phyloP scores from a whole-genome alignment of 169 alveolate species.

The Toxoplasma gondii region DNA sequence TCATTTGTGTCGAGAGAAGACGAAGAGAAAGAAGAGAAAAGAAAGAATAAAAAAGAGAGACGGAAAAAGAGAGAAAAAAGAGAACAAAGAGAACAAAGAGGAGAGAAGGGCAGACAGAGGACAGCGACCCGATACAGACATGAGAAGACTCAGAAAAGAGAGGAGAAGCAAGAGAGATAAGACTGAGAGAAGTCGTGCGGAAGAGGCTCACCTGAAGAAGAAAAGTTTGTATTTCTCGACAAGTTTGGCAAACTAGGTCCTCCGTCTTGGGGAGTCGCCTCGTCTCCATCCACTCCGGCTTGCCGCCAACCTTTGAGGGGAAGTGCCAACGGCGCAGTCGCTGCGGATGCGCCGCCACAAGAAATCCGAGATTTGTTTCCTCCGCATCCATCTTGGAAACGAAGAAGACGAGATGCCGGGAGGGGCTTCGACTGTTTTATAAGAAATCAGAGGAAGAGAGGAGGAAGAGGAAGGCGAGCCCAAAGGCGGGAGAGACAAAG shows the following conservation, averaged over 20 bases:
- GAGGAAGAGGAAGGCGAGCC: background rate
- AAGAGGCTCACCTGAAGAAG: constrained; percentile 36
- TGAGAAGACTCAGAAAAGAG: no score
- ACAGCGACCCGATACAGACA: background rate
- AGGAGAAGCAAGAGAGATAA: no score
- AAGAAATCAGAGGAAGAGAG: no score
- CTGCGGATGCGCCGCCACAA: background rate
- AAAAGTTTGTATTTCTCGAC: constrained; percentile 25
- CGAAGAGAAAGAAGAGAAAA: no score
- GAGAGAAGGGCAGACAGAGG: background rate
- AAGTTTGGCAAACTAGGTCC: constrained; percentile 9
- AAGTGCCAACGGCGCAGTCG: constrained; percentile 57
- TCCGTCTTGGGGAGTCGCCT: constrained; percentile 55
- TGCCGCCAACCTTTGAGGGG: constrained; percentile 76
- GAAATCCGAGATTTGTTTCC: constrained; percentile 35
- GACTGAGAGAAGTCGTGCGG: no score
- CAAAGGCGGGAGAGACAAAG: background rate
- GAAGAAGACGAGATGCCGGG: background rate
- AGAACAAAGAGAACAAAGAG: no score
- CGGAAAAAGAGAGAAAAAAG: background rate
- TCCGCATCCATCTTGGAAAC: constrained; percentile 48
- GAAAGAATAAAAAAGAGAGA: background rate
- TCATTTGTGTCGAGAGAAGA: background rate
- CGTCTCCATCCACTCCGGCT: constrained; percentile 74
- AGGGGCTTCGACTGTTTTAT: no score